Evolutionary conservation across 108 stramenopile species (phyloP), one percentile per base, ranked within the genome.

Genomic region (Pseudonitzschia pungens): DNA sequence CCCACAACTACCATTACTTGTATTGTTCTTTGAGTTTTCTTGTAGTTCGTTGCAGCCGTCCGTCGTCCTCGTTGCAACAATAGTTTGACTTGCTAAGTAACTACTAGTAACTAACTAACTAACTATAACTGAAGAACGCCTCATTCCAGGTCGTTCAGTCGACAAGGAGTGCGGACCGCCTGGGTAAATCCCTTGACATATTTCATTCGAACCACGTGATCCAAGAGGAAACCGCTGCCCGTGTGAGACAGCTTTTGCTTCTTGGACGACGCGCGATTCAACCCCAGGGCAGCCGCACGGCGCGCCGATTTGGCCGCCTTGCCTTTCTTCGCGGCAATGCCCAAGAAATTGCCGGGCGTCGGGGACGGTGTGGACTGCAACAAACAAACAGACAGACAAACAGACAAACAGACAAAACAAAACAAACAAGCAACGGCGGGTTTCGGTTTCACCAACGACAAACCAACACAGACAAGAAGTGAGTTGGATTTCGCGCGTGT

Each of bases 141-240:
- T 24, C 21, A 67, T 50, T 67, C 41, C 76, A 93, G 77, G 65
- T 94, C 91, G 62, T 85, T 78, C 16, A 84, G 58, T 60, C 72
- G 74, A 60, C 88, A 87, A 11, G 86, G 87, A 26, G 85, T 82
- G 14, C 89, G 81, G 62, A 92, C 90, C 4, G 90, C 93, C 44
- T 94, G 89, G 5, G 89, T 94, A 62, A 92, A 92, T 12, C 93
- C 91, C 70, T 90, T 94, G 63, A 90, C 88, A 77, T 87, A 90
- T 53, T 86, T 87, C 83, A 94, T 87, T 51, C 87, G 83, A 56
- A 92, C 71, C 10, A 91, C 91, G 31, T 86, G 81, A 10, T 74
- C 76, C 55, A 94, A 41, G 31, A 78, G 86, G 29, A 86, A 59
- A 18, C 90, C 93, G 55, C 87, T 89, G 40, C 93, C 93, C 2